phyloP scores from a whole-genome alignment of 192 early-diverging fungal species.

The Coemansia javaensis region DNA sequence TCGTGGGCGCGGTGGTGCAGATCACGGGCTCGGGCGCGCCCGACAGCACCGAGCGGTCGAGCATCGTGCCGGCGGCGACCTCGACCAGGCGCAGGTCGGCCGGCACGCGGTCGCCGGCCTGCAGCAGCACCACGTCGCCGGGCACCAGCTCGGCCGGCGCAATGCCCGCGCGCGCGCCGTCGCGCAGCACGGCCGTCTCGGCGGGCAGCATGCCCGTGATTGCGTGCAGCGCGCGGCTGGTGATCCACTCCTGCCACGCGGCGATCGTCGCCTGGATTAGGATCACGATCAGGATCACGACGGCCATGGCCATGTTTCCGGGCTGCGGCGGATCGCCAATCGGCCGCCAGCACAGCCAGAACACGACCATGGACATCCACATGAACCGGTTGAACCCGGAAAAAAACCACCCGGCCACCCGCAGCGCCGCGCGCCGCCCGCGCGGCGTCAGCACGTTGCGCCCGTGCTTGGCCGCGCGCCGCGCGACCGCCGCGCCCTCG shows the following conservation, averaged over 20 bases:
- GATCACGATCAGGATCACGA: constrained; percentile 62
- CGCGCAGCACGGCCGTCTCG: constrained; percentile 63
- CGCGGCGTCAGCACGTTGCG: constrained; percentile 13
- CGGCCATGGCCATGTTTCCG: constrained; percentile 56
- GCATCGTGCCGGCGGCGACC: constrained; percentile 59
- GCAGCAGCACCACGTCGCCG: constrained; percentile 71
- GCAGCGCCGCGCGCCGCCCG: constrained; percentile 1
- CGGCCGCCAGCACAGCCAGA: constrained; percentile 62
- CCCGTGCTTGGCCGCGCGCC: constrained; percentile 5
- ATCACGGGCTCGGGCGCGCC: constrained; percentile 68
- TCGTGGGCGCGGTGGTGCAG: constrained; percentile 59
- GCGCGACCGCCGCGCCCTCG: constrained; percentile 10
- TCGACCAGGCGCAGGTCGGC: constrained; percentile 69
- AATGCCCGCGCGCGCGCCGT: constrained; percentile 53
- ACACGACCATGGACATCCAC: constrained; percentile 65
- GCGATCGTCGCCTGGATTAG: constrained; percentile 63
- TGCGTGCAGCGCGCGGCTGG: constrained; percentile 62
- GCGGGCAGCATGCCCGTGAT: constrained; percentile 68
- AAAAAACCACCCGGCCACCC: constrained; percentile 50
- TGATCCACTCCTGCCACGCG: constrained; percentile 67
- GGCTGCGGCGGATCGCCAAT: constrained; percentile 55
- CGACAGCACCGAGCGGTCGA: constrained; percentile 77
- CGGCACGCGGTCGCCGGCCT: constrained; percentile 67
- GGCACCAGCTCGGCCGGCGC: constrained; percentile 58
- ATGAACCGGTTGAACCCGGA: constrained; percentile 68